A percentile compares a stretch with the other conserved stretches of the same genome.
phyloP scores from a whole-genome alignment of 176 grass and related monocot species.

The Zoysia japonica region DNA sequence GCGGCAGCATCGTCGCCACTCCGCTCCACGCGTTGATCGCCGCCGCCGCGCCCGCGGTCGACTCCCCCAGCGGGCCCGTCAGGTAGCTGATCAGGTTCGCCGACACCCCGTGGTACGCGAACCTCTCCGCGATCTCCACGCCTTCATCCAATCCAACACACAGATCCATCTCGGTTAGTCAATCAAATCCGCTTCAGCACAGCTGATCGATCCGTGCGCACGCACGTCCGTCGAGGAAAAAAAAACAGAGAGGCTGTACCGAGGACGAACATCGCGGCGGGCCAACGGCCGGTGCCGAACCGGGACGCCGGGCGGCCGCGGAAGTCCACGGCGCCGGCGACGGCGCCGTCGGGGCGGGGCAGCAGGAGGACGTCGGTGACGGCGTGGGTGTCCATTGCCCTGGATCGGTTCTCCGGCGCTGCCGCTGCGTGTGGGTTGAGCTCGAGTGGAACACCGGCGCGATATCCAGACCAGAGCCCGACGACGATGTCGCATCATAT shows the following conservation, averaged over 20 bases:
- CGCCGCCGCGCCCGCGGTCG: conserved; percentile 57
- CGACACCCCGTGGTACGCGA: conserved; percentile 60
- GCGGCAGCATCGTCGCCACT: conserved; percentile 54
- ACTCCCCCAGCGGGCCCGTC: conserved; percentile 58
- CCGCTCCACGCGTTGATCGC: conserved; percentile 61
- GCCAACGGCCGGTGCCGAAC: conserved; percentile 60
- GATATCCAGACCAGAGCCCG: background rate
- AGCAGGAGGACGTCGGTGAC: conserved; percentile 40
- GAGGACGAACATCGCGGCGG: conserved; percentile 62
- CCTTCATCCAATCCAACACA: conserved; percentile 31
- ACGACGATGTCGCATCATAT: background rate
- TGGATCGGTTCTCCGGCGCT: too few species aligned
- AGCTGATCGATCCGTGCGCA: background rate
- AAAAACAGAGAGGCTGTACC: conserved; percentile 27
- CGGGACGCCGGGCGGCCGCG: conserved; percentile 49
- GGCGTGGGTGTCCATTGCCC: conserved; percentile 30
- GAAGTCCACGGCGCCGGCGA: conserved; percentile 52
- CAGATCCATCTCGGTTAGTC: background rate
- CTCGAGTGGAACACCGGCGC: background rate
- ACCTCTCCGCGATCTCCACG: conserved; percentile 71
- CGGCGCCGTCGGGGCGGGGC: conserved; percentile 30
- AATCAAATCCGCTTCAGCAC: background rate
- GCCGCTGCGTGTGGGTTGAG: background rate
- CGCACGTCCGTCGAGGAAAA: too few species aligned
- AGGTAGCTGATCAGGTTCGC: conserved; percentile 77